These are phyloP conservation scores for Dictyostelium capitatum DNA, from an alignment of 78 protist species.

Conservation along the genomic window DNA sequence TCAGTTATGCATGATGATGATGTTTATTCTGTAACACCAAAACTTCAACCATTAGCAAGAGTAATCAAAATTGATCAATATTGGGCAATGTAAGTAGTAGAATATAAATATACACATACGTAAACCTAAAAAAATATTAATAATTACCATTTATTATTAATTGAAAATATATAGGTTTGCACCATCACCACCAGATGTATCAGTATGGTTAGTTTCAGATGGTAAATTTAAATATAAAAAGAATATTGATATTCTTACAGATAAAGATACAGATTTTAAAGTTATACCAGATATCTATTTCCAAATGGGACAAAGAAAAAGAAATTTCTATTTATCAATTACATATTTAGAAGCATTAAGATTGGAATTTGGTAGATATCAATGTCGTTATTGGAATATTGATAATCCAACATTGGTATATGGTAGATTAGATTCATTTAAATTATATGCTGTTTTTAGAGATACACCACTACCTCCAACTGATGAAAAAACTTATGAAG, in stretches of 20 bases:
- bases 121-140: background rate
- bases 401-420: background rate
- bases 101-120: background rate
- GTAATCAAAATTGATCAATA: slow-evolving; percentile 14
- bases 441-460: slow-evolving; percentile 22
- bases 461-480: slow-evolving; percentile 11
- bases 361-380: slow-evolving; percentile 41
- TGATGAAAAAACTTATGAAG: background rate
- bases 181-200: slow-evolving; percentile 54
- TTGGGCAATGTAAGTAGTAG: slow-evolving; percentile 4
- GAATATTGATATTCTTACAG: background rate
- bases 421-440: slow-evolving; percentile 33
- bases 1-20: slow-evolving; percentile 1
- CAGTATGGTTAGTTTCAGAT: slow-evolving; percentile 18
- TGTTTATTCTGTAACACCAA: background rate
- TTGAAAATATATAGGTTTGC: slow-evolving; percentile 72
- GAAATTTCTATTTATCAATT: slow-evolving; percentile 44
- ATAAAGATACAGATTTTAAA: background rate
- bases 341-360: slow-evolving; percentile 12
- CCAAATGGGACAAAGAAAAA: slow-evolving; percentile 21
- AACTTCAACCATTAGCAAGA: background rate
- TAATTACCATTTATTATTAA: background rate
- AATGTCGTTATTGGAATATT: slow-evolving; percentile 50
- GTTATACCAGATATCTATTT: slow-evolving; percentile 14
- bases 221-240: slow-evolving; percentile 3